These are phyloP conservation scores for Penicillium sp. DNA, from an alignment of 2,329 filamentous ascomycete genomes.

Conservation along the genomic window DNA sequence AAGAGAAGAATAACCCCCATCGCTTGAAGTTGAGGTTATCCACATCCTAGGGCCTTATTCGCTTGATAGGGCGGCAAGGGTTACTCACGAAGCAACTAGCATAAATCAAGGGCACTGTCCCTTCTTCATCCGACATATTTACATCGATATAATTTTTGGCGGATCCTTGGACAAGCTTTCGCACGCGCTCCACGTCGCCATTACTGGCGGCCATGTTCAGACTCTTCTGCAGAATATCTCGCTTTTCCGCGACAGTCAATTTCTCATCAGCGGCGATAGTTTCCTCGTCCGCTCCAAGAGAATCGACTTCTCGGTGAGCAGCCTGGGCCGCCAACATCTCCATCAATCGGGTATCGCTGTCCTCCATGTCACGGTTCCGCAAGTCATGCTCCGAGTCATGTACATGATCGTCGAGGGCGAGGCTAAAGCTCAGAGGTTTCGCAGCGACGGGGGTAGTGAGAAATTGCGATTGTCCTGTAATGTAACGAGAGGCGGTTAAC, in stretches of 20 bases:
- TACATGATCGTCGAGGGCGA: conserved; percentile 77
- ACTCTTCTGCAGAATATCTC: conserved; percentile 78
- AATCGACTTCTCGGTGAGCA: conserved; percentile 73
- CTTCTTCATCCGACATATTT: conserved; percentile 88
- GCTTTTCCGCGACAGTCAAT: conserved; percentile 77
- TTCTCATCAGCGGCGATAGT: conserved; percentile 75
- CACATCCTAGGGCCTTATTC: neutral
- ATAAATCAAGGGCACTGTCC: conserved; percentile 94
- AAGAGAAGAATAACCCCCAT: neutral
- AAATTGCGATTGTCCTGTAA: conserved; percentile 88
- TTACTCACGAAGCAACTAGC: conserved; percentile 88
- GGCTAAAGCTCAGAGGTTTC: conserved; percentile 82
- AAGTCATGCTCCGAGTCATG: conserved; percentile 65
- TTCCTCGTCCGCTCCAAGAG: conserved; percentile 77
- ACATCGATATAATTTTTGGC: conserved; percentile 79
- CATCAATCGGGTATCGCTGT: conserved; percentile 86
- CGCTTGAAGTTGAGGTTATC: neutral
- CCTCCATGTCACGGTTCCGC: conserved; percentile 54
- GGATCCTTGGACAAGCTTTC: conserved; percentile 73
- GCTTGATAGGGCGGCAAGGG: conserved; percentile 1
- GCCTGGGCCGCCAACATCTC: conserved; percentile 96
- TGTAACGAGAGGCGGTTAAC: conserved; percentile 10
- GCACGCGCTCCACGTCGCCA: conserved; percentile 82
- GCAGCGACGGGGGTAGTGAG: conserved; percentile 83
- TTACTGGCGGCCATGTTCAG: conserved; percentile 97